These are phyloP conservation scores for Colletotrichum eleusines DNA, from an alignment of 2,329 filamentous ascomycete species.

Conservation along the genomic window DNA sequence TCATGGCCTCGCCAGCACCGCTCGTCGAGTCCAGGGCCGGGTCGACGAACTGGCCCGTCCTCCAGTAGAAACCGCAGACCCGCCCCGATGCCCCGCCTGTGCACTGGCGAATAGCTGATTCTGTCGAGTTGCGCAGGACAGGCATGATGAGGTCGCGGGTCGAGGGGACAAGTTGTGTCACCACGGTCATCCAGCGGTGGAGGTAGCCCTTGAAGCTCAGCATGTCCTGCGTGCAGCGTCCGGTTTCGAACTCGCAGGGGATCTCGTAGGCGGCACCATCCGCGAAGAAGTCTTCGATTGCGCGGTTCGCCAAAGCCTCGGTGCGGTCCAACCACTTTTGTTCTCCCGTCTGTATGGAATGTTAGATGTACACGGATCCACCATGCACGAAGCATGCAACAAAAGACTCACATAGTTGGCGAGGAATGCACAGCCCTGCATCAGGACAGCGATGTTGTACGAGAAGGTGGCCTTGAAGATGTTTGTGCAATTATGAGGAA, in stretches of 20 bases:
- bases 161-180: slow-evolving; percentile 71
- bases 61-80: slow-evolving; percentile 75
- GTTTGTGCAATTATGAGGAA: slow-evolving; percentile 63
- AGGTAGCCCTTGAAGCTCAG: slow-evolving; percentile 79
- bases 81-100: slow-evolving; percentile 68
- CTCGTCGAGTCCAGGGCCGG: slow-evolving; percentile 64
- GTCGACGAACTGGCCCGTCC: slow-evolving; percentile 56
- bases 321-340: slow-evolving; percentile 65
- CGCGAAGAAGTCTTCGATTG: slow-evolving; percentile 62
- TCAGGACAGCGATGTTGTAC: slow-evolving; percentile 65
- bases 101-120: slow-evolving; percentile 72
- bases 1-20: slow-evolving; percentile 71
- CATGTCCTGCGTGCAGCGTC: slow-evolving; percentile 77
- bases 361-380: slow-evolving; percentile 59
- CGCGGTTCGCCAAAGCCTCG: slow-evolving; percentile 62
- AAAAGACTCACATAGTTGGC: slow-evolving; percentile 61
- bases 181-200: slow-evolving; percentile 72
- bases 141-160: slow-evolving; percentile 67
- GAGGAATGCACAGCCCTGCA: slow-evolving; percentile 69
- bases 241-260: slow-evolving; percentile 69
- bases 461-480: slow-evolving; percentile 67
- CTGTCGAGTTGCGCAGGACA: slow-evolving; percentile 68
- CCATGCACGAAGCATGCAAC: slow-evolving; percentile 51
- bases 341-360: slow-evolving; percentile 43
- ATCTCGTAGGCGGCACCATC: slow-evolving; percentile 71